Evolutionary conservation across 1,284 basidiomycete genomes (phyloP).

Genomic region (Laetiporus sulphureus): DNA sequence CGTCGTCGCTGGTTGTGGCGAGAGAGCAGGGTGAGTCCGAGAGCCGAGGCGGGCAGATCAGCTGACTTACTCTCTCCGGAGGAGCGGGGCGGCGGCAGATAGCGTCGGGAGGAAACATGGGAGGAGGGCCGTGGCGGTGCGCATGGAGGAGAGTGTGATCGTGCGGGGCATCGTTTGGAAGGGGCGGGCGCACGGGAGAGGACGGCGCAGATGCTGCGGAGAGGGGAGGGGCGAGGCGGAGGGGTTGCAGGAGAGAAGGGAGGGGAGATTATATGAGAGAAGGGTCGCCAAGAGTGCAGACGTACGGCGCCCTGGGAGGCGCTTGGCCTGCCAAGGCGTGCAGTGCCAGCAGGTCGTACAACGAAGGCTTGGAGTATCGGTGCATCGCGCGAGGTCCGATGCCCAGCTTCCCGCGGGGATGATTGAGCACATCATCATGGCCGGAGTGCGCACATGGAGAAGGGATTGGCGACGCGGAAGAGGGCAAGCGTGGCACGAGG

Average conservation of each 20-base stretch:
- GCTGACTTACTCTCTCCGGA: slow-evolving; percentile 8
- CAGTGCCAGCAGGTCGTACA: too few relatives aligned
- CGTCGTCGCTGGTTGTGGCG: neutral
- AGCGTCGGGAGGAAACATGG: neutral
- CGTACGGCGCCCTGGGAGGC: slow-evolving; percentile 3
- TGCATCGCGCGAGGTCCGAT: too few relatives aligned
- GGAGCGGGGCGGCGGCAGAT: neutral
- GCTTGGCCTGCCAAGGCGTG: slow-evolving; percentile 8
- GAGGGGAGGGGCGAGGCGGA: slow-evolving; percentile 1
- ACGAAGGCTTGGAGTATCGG: too few relatives aligned
- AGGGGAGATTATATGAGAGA: slow-evolving; percentile 5
- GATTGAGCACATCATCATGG: too few relatives aligned
- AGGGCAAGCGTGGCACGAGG: too few relatives aligned
- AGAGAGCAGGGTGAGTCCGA: neutral
- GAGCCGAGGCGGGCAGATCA: neutral
- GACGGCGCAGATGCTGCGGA: neutral
- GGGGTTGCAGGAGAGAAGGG: neutral
- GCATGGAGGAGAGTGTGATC: neutral
- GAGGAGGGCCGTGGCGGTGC: neutral
- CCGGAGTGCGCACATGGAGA: too few relatives aligned
- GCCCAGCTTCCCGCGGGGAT: too few relatives aligned
- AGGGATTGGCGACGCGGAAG: too few relatives aligned
- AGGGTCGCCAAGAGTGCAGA: slow-evolving; percentile 5
- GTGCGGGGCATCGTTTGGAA: neutral
- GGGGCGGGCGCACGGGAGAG: neutral